Evolutionary conservation across 257 asterid species (phyloP), one percentile per base, ranked within the genome.

Genomic region (Solanum arcanum): DNA sequence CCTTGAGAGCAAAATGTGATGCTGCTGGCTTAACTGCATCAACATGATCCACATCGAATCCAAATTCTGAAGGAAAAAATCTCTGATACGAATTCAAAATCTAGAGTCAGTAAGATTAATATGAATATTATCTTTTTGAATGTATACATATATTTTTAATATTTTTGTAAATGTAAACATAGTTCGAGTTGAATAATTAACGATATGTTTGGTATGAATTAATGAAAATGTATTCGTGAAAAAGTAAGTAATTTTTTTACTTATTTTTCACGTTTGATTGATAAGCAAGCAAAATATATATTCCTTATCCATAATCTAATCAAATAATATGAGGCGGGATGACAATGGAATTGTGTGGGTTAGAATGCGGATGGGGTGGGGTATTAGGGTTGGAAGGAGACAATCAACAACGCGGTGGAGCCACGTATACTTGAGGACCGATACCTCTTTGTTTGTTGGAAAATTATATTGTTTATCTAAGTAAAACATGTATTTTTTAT

Each of bases 51-150:
- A 90, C 95, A 49, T 96, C 99, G 69, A 89, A 87, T 10, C 98
- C 98, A 66, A 93, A 96, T 83, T 96, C 98, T 1, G 97, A 96
- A 0, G 99, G 99, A 18, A 92, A 81, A 89, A 95, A 96, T 80
- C 95, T 94, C 99, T 95, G 89, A 52, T 52, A 23, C n/a, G 10
- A 52, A 66, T 69, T 7, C 39, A 69, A 69, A 69, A 29, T 69
- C 1, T 27, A 69, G 23, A 69, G 4, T 14, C 21, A 6, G 16
- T 16, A 8, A 69, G 2, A 12, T 35, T 18, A 73, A 21, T 6
- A 52, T 18, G n/a, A 35, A 20, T 35, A 33, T 35, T 44, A 73
- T 73, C 16, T 72, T 33, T 16, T 33, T 70, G 6, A 16, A 33
- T 31, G 5, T 37, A 23, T 23, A 37, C 11, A 39, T 23, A 37